Evolutionary conservation across 495 filamentous ascomycete genomes (phyloP), one percentile per base, ranked within the genome.

Genomic region (Parmelia sp.): DNA sequence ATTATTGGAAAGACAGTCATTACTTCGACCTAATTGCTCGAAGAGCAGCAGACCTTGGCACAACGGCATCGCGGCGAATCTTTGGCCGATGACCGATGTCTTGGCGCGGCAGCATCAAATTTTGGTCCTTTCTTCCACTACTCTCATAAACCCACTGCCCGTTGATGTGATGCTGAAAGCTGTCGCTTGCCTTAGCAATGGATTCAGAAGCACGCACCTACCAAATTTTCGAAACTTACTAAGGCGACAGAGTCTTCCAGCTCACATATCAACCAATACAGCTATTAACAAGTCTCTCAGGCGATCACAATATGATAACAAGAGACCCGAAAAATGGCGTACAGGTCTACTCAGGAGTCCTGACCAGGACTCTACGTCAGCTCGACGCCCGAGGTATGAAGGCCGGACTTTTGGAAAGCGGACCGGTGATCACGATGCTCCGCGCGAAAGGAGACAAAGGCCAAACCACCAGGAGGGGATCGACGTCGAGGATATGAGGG

Each of bases 261-360:
- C 40, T 8, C 23, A 27, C 47, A 57, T 65, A 37, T 66, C 64
- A 17, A 66, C 65, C 15, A 69, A 69, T 60, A 63, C 67, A 57
- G 67, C 67, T 57, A 69, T 69, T 44, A 66, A 69, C 29, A 57
- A 58, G 40, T 66, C 64, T 37, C 58, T 69, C 6, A 60, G 67
- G 36, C 63, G 42, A 58, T 64, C 67, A 29, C 60, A 58, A 27
- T 51, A 57, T 57, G 49, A 47, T 35, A 35, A 1, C 5, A 21
- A n/a, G 2, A 56, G 57, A 37, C 27, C 49, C 42, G 44, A 55
- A 36, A 56, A 45, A 23, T 10, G 44, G 35, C 42, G 29, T 31
- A 40, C 44, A 7, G 44, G 40, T 39, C 40, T 25, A 60, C 23
- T 36, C 23, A 47, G 39, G 37, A 33, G 23, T 31, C 9, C 37